These are phyloP conservation scores for Earliella scabrosa DNA, from an alignment of 1,284 basidiomycete genomes.

Conservation along the genomic window DNA sequence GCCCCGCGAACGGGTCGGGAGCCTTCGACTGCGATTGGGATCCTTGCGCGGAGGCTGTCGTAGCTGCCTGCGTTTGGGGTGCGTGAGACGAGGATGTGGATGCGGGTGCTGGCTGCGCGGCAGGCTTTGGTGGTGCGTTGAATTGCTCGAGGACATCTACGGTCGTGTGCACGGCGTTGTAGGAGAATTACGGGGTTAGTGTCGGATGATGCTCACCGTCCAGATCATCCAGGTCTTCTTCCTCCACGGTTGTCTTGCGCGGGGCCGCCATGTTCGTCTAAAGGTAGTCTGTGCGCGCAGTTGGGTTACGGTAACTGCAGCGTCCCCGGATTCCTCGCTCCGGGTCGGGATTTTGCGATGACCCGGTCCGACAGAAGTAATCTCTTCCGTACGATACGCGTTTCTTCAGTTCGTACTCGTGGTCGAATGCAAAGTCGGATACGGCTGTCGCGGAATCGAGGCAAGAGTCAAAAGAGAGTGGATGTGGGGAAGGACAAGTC, in stretches of 20 bases:
- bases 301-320: no score
- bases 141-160: constrained; percentile 65
- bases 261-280: constrained; percentile 22
- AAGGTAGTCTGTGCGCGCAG: no score
- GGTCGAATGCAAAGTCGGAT: no score
- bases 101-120: constrained; percentile 30
- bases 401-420: no score
- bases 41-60: constrained; percentile 4
- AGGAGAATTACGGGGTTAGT: neutral
- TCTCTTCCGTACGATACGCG: no score
- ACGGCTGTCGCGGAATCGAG: no score
- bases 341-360: no score
- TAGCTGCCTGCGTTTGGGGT: neutral
- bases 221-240: constrained; percentile 77
- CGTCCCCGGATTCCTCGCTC: no score
- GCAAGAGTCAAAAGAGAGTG: no score
- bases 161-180: constrained; percentile 2
- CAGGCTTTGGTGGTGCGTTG: constrained; percentile 25
- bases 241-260: constrained; percentile 37
- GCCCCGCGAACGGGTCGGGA: constrained; percentile 38
- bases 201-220: constrained; percentile 59
- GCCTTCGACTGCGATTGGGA: constrained; percentile 32
- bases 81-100: constrained; percentile 11
- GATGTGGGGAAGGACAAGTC: no score
- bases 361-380: no score